Conservation (phyloP, 202 grass and related monocot species). For the Carex arenaria region DNA sequence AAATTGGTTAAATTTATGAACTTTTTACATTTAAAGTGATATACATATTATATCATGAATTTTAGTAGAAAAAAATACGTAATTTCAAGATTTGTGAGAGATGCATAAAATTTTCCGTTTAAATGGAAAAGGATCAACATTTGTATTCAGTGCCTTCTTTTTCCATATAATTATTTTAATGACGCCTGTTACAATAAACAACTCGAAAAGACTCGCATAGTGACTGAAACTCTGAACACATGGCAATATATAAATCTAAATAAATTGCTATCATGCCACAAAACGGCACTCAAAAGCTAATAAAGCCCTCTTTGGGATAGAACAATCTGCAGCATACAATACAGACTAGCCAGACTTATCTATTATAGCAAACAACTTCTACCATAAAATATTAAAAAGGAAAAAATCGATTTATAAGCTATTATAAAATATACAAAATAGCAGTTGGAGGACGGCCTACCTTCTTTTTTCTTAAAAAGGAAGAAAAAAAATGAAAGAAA, state of each 20-base stretch:
- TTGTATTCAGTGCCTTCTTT: background rate
- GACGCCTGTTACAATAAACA: background rate
- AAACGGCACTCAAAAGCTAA: background rate
- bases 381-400: background rate
- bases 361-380: background rate
- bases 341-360: background rate
- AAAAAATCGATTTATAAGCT: conserved; percentile 13
- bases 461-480: background rate
- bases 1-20: too few species aligned
- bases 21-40: too few species aligned
- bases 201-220: background rate
- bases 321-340: background rate
- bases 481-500: background rate
- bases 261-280: background rate
- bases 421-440: conserved; percentile 19
- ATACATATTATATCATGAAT: too few species aligned
- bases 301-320: background rate
- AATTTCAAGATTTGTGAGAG: too few species aligned
- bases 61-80: too few species aligned
- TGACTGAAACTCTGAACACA: background rate
- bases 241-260: background rate
- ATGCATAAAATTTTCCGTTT: background rate
- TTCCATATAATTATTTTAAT: background rate
- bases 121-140: background rate
- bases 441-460: background rate